phyloP scores from a whole-genome alignment of 768 basidiomycete species.

The Naematelia encephala region DNA sequence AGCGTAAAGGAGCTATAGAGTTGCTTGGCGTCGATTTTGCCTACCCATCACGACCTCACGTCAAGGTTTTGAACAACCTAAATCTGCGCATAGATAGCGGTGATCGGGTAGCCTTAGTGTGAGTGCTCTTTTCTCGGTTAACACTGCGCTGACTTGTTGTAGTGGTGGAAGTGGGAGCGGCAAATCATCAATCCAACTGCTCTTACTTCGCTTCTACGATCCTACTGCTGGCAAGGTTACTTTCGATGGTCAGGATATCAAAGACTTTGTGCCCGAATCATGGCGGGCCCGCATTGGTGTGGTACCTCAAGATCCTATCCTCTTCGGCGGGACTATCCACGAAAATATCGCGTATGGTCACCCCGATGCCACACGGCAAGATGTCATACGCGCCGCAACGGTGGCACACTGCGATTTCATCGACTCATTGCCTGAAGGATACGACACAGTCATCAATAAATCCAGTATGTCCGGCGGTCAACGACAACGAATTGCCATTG shows the following conservation, averaged over 20 bases:
- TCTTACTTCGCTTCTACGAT: conserved; percentile 85
- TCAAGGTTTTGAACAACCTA: conserved; percentile 74
- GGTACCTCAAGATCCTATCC: conserved; percentile 85
- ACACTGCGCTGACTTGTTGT: conserved; percentile 7
- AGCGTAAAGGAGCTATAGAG: conserved; percentile 59
- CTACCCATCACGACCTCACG: conserved; percentile 78
- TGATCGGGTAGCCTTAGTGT: conserved; percentile 90
- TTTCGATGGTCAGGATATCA: conserved; percentile 83
- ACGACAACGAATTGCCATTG: conserved; percentile 71
- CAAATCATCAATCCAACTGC: conserved; percentile 84
- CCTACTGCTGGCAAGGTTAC: conserved; percentile 73
- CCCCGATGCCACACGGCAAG: conserved; percentile 61
- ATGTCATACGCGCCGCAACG: conserved; percentile 79
- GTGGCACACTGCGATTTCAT: conserved; percentile 94
- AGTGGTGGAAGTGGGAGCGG: conserved; percentile 90
- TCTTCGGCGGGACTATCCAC: conserved; percentile 88
- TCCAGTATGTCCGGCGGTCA: conserved; percentile 55
- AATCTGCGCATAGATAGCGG: conserved; percentile 76
- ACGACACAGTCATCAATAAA: conserved; percentile 76
- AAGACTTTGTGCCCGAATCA: conserved; percentile 73
- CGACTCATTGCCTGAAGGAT: conserved; percentile 85
- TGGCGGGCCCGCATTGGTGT: conserved; percentile 86
- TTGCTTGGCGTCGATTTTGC: conserved; percentile 81
- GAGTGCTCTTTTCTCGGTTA: conserved; percentile 49
- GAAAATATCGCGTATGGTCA: conserved; percentile 89